Conservation (phyloP, 2,329 filamentous ascomycete species). For the Ramularia endophylla region DNA sequence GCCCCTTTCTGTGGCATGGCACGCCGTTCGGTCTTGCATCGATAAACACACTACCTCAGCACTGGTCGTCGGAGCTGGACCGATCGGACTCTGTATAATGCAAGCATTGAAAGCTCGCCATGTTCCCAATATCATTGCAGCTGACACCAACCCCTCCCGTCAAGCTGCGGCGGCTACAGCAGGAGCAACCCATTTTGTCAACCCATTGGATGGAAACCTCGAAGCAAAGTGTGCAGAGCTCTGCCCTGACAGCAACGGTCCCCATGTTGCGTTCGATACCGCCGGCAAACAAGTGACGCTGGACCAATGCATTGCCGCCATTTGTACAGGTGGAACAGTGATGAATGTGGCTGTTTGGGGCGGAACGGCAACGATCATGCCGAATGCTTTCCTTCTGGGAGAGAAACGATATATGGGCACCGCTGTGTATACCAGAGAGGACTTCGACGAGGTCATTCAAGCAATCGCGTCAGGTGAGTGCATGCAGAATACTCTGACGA, state of each 20-base stretch:
- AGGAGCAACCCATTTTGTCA: not conserved
- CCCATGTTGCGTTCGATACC: not conserved
- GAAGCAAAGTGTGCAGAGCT: not conserved
- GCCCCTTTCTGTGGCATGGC: not conserved
- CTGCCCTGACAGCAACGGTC: not conserved
- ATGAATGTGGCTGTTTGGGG: slow-evolving; percentile 13
- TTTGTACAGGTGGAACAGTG: slow-evolving; percentile 5
- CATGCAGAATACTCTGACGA: too few species aligned
- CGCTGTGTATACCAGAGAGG: not conserved
- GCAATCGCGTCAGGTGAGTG: slow-evolving; percentile 4
- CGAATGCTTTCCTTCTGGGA: slow-evolving; percentile 7
- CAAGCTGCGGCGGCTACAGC: not conserved
- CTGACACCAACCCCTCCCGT: not conserved
- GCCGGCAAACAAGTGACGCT: not conserved
- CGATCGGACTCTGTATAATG: not conserved
- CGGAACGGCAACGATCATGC: slow-evolving; percentile 4
- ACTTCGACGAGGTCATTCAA: slow-evolving; percentile 11
- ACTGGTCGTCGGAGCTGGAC: not conserved
- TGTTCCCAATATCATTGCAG: not conserved
- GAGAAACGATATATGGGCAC: slow-evolving; percentile 8
- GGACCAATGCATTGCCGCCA: not conserved
- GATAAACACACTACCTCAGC: not conserved
- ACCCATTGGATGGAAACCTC: not conserved
- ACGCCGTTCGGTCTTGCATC: not conserved
- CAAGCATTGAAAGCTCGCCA: not conserved